These are phyloP conservation scores for Yamadazyma mexicana DNA, from an alignment of 1,139 yeast species.

Conservation along the genomic window DNA sequence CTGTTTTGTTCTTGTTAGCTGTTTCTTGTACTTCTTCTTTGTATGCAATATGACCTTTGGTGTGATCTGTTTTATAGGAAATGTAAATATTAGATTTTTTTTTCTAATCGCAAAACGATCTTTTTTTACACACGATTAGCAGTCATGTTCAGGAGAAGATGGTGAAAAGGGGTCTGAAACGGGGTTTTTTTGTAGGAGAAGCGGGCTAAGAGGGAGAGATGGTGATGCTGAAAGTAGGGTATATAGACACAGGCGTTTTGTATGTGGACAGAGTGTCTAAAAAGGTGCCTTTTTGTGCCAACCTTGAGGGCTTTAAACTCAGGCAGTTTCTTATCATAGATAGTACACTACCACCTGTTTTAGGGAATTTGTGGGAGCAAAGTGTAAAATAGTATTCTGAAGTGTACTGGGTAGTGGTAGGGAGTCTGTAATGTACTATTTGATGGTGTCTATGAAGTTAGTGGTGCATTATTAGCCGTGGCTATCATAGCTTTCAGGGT, in stretches of 20 bases:
- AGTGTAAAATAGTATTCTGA: too few species aligned
- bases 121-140: slow-evolving; percentile 1
- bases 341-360: neutral
- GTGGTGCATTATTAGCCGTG: too few species aligned
- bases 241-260: neutral
- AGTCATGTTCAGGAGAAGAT: neutral
- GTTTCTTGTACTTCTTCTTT: neutral
- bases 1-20: neutral
- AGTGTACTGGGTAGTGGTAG: too few species aligned
- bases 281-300: too few species aligned
- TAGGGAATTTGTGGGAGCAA: too few species aligned
- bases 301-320: slow-evolving; percentile 1
- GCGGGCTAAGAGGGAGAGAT: too few species aligned
- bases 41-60: neutral
- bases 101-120: neutral
- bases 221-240: too few species aligned
- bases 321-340: neutral
- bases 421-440: too few species aligned
- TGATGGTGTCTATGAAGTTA: too few species aligned
- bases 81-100: neutral
- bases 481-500: too few species aligned
- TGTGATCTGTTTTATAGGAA: neutral
- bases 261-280: too few species aligned
- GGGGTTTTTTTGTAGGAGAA: neutral
- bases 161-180: neutral